Base-by-base conservation (phyloP, 2,329 filamentous ascomycete species). In the Lasiodiplodia sp. region DNA sequence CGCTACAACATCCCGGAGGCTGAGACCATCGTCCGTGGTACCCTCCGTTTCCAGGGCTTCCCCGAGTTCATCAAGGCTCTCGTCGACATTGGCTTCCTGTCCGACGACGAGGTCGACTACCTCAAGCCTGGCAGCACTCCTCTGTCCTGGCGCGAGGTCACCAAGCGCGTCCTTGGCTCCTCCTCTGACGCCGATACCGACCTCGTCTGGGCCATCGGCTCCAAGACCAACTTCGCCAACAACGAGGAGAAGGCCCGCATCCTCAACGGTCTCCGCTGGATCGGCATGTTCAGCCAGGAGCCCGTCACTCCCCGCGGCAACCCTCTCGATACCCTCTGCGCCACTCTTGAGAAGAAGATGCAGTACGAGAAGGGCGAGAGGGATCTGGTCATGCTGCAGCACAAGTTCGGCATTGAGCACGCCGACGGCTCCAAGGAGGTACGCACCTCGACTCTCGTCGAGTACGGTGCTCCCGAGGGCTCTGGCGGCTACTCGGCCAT, bases 1-100 rank as follows among this genome's bases (percentile, higher is more conserved):
- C 89, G 92, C 71, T 97, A 97, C 87, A 83, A 88, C 81, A 97
- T 97, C 77, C 94, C 94, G 64, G 95, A 98, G 84, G 93, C 93
- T 16, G 82, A 97, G 81, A 97, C 92, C 64, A 88, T 97, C 75
- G 85, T 97, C 78, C 88, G 93, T 64, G 92, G 92, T 71, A 96
- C 94, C 37, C 87, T 97, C 44, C 86, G 95, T 73, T 98, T 96
- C 85, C 86, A 88, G 73, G 94, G 95, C 55, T 97, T 97, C 87
- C 94, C 94, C 2, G 88, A 96, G 79, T 95, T 97, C 81, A 88
- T 97, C 83, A 91, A 91, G 78, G 88, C 90, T 31, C 89, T 98
- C 12, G 93, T 97, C 70, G 92, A 97, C 78, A 92, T 94, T 70
- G 94, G 93, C 72, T 97, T 97, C 88, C 87, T 98, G 58, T 88